These are phyloP conservation scores for Scytalidium sp. DNA, from an alignment of 2,329 filamentous ascomycete genomes.

Conservation along the genomic window DNA sequence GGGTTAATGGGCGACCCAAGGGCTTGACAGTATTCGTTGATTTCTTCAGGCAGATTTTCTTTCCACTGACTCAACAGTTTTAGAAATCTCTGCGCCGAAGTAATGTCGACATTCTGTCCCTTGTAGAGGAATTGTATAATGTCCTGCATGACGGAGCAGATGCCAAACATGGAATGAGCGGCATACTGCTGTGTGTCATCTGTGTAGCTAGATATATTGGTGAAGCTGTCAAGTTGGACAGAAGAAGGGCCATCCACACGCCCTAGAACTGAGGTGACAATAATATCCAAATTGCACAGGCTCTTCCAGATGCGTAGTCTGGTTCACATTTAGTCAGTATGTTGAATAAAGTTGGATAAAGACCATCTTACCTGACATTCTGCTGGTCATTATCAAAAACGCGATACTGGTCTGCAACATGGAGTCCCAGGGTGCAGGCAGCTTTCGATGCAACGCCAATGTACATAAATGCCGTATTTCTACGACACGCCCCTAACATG, in stretches of 20 bases:
- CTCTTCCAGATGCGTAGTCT: slow-evolving; percentile 14
- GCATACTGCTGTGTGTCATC: neutral
- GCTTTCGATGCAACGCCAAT: slow-evolving; percentile 36
- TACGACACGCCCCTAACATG: slow-evolving; percentile 30
- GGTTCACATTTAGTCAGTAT: neutral
- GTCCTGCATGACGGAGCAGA: neutral
- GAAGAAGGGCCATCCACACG: neutral
- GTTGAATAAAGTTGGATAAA: neutral
- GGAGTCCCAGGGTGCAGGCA: slow-evolving; percentile 31
- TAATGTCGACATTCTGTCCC: neutral
- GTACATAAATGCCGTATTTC: slow-evolving; percentile 36
- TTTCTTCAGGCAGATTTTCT: neutral
- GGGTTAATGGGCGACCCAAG: neutral
- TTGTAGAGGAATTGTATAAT: neutral
- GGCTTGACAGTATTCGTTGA: neutral
- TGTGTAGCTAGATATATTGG: neutral
- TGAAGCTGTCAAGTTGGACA: neutral
- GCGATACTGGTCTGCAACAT: slow-evolving; percentile 14
- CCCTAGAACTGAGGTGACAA: slow-evolving; percentile 10
- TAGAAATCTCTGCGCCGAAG: neutral
- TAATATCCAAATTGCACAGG: slow-evolving; percentile 10
- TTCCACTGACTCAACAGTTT: neutral
- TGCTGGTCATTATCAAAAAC: slow-evolving; percentile 2
- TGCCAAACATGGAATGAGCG: neutral
- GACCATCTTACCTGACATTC: slow-evolving; percentile 1